Evolutionary conservation across 257 asterid genomes (phyloP).

Genomic region (Coffea canephora): DNA sequence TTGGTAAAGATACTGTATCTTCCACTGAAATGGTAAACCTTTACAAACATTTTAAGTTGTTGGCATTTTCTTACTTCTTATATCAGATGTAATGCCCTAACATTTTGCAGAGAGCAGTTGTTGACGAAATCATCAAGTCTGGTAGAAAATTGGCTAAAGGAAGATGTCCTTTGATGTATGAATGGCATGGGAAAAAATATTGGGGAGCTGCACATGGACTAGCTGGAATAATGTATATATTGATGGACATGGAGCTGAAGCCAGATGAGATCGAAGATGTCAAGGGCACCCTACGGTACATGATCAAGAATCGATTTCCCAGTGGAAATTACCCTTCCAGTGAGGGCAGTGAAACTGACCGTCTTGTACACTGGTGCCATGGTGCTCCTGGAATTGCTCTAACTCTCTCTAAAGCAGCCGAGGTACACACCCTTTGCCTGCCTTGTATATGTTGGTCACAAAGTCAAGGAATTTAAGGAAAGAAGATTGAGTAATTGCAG

Average conservation of each 20-base stretch:
- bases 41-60: not conserved
- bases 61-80: slow-evolving; percentile 17
- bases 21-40: slow-evolving; percentile 49
- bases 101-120: slow-evolving; percentile 48
- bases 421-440: slow-evolving; percentile 32
- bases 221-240: slow-evolving; percentile 71
- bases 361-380: slow-evolving; percentile 90
- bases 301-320: slow-evolving; percentile 63
- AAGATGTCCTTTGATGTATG: slow-evolving; percentile 68
- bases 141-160: slow-evolving; percentile 52
- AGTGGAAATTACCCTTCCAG: slow-evolving; percentile 85
- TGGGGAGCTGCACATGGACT: slow-evolving; percentile 95
- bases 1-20: slow-evolving; percentile 54
- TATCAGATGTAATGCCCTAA: not conserved
- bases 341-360: slow-evolving; percentile 64
- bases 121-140: slow-evolving; percentile 53
- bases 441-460: not conserved
- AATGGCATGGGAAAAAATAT: slow-evolving; percentile 77
- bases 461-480: not conserved
- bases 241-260: slow-evolving; percentile 72
- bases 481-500: not conserved
- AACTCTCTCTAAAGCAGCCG: slow-evolving; percentile 73
- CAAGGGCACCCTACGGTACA: slow-evolving; percentile 57
- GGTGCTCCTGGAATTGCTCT: slow-evolving; percentile 84
- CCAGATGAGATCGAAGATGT: slow-evolving; percentile 68